Evolutionary conservation across 1,284 basidiomycete genomes (phyloP), one percentile per base, ranked within the genome.

Genomic region (Schizophyllum commune): DNA sequence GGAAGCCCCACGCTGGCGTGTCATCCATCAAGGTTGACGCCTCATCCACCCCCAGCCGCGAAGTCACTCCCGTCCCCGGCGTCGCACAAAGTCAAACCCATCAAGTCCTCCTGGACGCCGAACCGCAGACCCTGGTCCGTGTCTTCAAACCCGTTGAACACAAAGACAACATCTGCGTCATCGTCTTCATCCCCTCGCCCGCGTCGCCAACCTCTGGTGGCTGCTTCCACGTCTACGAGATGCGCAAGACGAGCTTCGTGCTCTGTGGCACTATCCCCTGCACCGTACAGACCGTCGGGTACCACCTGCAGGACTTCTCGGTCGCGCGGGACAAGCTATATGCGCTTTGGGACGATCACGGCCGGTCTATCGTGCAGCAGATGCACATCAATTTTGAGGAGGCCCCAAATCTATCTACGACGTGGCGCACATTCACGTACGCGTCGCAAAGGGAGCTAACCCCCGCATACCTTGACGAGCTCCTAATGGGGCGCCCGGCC

Each of bases 391-490:
- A 70, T 72, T 58, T 66, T 73, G 63, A 69, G 68, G 11, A 20
- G 62, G 69, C 67, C 55, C 69, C 69, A 56, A 72, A 72, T 58
- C 56, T 57, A 34, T 70, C 71, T 57, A 68, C 65, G 47, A 64
- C 69, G 58, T 91, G 90, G 90, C 73, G 74, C 58, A 74, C 75
- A 19, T 82, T 81, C 19, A 75, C 73, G 58, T 87, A 84, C 66
- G 81, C 84, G 17, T 76, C 80, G 60, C 86, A 92, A 71, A 78
- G 82, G n/a, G 86, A 88, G 61, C 79, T 92, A 64, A 92, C 92
- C 1, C 89, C 94, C n/a, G 83, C 86, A 8, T 89, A 91, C 73
- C 85, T 96, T 63, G 93, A 96, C 70, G 89, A 93, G 67, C 79
- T 90, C 57, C 81, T 96, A 60, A 77, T 88, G 61, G 78, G 80